phyloP scores from a whole-genome alignment of 2,329 filamentous ascomycete species.

The Spiromastix sp. region DNA sequence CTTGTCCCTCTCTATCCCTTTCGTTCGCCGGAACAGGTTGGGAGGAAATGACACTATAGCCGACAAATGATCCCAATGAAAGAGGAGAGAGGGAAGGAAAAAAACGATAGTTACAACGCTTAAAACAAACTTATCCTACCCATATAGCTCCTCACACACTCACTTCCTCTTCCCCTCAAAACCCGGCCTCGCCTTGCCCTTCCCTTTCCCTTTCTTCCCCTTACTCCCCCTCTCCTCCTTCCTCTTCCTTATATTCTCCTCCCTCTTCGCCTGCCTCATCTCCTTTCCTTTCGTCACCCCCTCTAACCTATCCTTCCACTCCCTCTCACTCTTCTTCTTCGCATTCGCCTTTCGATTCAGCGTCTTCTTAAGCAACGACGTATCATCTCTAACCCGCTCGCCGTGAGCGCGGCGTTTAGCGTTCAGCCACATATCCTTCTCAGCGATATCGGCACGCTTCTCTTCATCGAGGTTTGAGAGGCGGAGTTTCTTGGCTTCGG shows the following conservation, averaged over 20 bases:
- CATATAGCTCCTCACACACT: background rate
- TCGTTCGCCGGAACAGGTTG: too few species aligned
- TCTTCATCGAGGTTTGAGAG: constrained; percentile 63
- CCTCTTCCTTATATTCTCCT: constrained; percentile 65
- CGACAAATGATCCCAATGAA: background rate
- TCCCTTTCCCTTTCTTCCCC: constrained; percentile 31
- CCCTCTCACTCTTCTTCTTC: constrained; percentile 85
- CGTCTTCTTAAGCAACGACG: constrained; percentile 80
- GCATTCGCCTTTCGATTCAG: constrained; percentile 82
- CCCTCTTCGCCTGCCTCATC: constrained; percentile 70
- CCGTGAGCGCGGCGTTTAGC: constrained; percentile 83
- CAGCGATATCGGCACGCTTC: constrained; percentile 76
- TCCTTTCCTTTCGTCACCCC: constrained; percentile 67
- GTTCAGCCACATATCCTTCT: constrained; percentile 91
- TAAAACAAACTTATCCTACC: background rate
- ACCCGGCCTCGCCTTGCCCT: constrained; percentile 51
- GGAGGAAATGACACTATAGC: background rate
- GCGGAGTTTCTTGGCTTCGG: constrained; percentile 76
- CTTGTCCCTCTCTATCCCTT: background rate
- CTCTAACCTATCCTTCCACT: constrained; percentile 66
- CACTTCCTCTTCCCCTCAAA: constrained; percentile 53
- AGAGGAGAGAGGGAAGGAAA: background rate
- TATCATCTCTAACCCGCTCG: constrained; percentile 80
- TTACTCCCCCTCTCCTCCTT: constrained; percentile 61
- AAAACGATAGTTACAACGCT: background rate